Conservation (phyloP, 73 alveolate species). For the Stentor roeselii region DNA sequence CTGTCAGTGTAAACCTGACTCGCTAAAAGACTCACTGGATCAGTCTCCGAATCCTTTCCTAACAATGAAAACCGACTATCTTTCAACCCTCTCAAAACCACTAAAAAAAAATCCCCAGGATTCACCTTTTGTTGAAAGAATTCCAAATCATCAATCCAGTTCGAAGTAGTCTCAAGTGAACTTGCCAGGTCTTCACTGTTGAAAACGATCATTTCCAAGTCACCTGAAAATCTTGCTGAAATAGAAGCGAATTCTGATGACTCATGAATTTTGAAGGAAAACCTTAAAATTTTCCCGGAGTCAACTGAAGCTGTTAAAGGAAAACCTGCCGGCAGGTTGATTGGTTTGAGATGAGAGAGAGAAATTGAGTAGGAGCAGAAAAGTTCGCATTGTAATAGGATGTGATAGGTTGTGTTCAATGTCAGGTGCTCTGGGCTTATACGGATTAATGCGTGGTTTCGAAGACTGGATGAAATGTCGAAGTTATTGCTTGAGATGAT, state of each 20-base stretch:
- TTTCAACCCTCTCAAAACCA: neutral
- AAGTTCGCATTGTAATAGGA: neutral
- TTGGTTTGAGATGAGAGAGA: neutral
- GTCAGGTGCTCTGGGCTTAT: neutral
- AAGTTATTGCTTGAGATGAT: neutral
- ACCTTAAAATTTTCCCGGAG: neutral
- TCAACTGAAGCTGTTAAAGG: neutral
- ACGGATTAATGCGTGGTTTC: conserved; percentile 22
- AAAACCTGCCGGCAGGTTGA: neutral
- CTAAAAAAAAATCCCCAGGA: neutral
- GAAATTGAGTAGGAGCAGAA: neutral
- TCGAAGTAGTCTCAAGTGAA: neutral
- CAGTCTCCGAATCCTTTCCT: neutral
- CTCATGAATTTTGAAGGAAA: neutral
- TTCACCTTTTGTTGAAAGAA: neutral
- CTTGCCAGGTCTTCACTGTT: neutral
- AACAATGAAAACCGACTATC: neutral
- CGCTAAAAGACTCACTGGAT: neutral
- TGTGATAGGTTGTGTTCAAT: neutral
- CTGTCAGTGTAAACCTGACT: neutral
- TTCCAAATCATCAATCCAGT: neutral
- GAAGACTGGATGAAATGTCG: neutral
- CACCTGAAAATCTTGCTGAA: neutral
- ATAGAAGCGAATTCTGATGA: neutral
- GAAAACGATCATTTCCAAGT: neutral